Evolutionary conservation across 2,329 filamentous ascomycete genomes (phyloP).

Genomic region (Fusarium coffeatum): DNA sequence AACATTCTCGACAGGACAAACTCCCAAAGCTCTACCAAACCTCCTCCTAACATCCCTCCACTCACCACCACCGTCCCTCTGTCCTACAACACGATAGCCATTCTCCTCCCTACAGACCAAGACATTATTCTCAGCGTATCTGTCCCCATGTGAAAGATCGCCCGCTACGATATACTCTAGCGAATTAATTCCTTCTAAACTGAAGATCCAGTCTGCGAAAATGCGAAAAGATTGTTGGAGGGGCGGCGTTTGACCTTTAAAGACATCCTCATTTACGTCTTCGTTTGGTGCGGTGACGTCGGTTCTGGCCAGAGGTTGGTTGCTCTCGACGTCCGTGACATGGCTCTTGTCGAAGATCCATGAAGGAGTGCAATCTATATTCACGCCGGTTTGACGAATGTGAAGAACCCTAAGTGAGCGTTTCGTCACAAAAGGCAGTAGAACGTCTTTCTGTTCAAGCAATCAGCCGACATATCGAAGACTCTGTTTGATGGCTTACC

Average conservation of each 20-base stretch:
- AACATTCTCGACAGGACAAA: constrained; percentile 3
- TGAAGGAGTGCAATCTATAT: background rate
- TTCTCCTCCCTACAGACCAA: background rate
- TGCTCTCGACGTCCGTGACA: background rate
- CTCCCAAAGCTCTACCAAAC: background rate
- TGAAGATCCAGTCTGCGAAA: background rate
- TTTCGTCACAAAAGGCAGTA: background rate
- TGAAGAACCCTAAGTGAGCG: background rate
- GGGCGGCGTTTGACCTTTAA: background rate
- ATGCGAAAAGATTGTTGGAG: background rate
- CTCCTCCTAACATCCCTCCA: background rate
- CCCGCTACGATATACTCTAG: background rate
- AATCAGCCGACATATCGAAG: accelerated
- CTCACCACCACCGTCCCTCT: background rate
- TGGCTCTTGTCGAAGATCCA: background rate
- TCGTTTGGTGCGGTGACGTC: accelerated
- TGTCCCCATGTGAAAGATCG: accelerated
- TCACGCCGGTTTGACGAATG: background rate
- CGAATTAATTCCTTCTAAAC: accelerated
- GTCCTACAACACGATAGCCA: background rate
- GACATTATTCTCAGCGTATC: background rate
- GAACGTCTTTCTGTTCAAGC: background rate
- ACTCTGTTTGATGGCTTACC: accelerated
- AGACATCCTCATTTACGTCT: accelerated
- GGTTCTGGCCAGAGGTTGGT: accelerated